A percentile compares a stretch with the other conserved stretches of the same genome.
Evolutionary conservation across 2,329 filamentous ascomycete species (phyloP).

Genomic region (Monosporascus sp.): DNA sequence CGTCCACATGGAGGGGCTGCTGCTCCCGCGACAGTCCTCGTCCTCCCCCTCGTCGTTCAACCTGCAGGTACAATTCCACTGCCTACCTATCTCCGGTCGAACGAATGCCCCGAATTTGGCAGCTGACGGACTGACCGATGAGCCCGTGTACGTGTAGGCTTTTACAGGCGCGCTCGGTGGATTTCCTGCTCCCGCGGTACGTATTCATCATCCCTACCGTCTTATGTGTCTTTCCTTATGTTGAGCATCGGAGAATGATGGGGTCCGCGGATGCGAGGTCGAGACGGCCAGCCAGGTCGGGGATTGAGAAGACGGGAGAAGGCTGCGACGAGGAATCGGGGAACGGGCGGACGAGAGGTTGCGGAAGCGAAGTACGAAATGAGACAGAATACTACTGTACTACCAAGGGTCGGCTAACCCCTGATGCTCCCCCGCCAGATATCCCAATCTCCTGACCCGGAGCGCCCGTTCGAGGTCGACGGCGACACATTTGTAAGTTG

Average conservation of each 20-base stretch:
- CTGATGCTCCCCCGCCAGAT: slow-evolving; percentile 23
- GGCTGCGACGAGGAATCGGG: no score
- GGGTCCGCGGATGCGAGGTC: no score
- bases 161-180: slow-evolving; percentile 38
- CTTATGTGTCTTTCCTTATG: not conserved
- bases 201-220: slow-evolving; percentile 3
- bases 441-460: slow-evolving; percentile 32
- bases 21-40: no score
- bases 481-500: slow-evolving; percentile 40
- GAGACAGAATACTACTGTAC: not conserved
- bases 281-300: no score
- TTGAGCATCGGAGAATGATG: no score
- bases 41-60: not conserved
- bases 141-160: slow-evolving; percentile 16
- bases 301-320: no score
- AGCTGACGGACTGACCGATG: not conserved
- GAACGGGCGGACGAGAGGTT: no score
- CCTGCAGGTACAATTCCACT: not conserved
- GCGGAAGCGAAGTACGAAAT: no score
- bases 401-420: not conserved
- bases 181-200: slow-evolving; percentile 29
- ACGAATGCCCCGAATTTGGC: not conserved
- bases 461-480: slow-evolving; percentile 37
- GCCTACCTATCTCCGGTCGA: not conserved
- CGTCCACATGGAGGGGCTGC: no score